A percentile compares a stretch with the other conserved stretches of the same genome.
Evolutionary conservation across 345 rosid species (phyloP).

Genomic region (Boechera divaricarpa): DNA sequence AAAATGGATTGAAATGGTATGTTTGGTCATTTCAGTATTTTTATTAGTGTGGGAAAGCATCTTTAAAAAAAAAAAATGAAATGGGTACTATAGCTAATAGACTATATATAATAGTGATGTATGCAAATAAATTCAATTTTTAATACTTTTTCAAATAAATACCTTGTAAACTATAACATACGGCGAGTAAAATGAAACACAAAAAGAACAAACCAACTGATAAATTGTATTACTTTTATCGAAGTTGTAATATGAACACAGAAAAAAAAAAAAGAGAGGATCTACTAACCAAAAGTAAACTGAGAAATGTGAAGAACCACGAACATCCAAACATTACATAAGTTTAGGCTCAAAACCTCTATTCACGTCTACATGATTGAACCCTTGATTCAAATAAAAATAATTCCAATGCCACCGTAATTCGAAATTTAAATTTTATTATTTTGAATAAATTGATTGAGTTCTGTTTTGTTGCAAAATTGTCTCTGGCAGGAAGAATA

Average conservation of each 20-base stretch:
- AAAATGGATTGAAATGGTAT: too few relatives aligned
- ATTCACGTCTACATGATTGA: slow-evolving; percentile 5
- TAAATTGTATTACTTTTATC: background rate
- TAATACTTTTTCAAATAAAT: too few relatives aligned
- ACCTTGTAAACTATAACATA: too few relatives aligned
- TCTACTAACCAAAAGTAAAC: background rate
- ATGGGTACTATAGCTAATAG: too few relatives aligned
- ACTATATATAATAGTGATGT: too few relatives aligned
- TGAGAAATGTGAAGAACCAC: background rate
- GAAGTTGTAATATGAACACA: background rate
- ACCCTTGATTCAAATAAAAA: background rate
- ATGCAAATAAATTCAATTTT: too few relatives aligned
- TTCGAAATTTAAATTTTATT: slow-evolving; percentile 8
- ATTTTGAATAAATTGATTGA: background rate
- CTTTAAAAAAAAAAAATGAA: too few relatives aligned
- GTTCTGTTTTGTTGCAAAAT: background rate
- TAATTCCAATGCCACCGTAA: background rate
- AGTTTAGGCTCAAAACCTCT: background rate
- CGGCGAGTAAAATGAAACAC: too few relatives aligned
- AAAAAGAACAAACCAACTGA: too few relatives aligned
- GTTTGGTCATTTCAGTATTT: too few relatives aligned
- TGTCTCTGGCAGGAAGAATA: slow-evolving; percentile 18
- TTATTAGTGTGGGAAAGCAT: too few relatives aligned
- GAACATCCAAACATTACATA: slow-evolving; percentile 3
- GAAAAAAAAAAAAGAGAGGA: background rate